Evolutionary conservation across 768 basidiomycete species (phyloP).

Genomic region (Tremella fuciformis): DNA sequence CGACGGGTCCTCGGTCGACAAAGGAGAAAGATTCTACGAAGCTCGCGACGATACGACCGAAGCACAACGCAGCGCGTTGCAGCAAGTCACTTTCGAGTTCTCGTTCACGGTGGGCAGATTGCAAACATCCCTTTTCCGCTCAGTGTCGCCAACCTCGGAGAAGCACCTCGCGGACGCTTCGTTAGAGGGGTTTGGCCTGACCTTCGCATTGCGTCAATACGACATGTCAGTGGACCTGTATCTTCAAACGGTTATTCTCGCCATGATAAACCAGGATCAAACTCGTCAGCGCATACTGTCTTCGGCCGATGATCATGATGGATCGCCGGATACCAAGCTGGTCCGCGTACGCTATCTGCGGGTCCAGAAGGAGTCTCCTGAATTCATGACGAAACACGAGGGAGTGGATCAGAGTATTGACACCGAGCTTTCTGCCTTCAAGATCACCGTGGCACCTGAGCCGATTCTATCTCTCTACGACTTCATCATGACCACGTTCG

Average conservation of each 20-base stretch:
- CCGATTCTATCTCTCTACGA: conserved; percentile 89
- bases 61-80: conserved; percentile 56
- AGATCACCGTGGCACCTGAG: conserved; percentile 82
- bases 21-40: conserved; percentile 62
- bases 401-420: conserved; percentile 85
- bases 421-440: conserved; percentile 81
- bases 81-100: conserved; percentile 72
- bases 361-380: conserved; percentile 79
- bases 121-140: conserved; percentile 73
- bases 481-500: conserved; percentile 96
- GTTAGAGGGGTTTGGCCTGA: conserved; percentile 72
- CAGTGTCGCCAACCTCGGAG: conserved; percentile 63
- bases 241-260: conserved; percentile 73
- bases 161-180: conserved; percentile 72
- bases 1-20: conserved; percentile 8
- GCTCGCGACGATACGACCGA: conserved; percentile 63
- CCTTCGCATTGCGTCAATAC: conserved; percentile 71
- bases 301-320: conserved; percentile 32
- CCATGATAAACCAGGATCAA: conserved; percentile 62
- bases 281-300: conserved; percentile 42
- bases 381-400: conserved; percentile 73
- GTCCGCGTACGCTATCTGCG: conserved; percentile 74
- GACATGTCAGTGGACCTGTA: conserved; percentile 83
- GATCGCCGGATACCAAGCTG: conserved; percentile 58
- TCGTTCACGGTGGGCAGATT: conserved; percentile 82